These are phyloP conservation scores for Boletus rubropictus DNA, from an alignment of 768 basidiomycete species.

Conservation along the genomic window DNA sequence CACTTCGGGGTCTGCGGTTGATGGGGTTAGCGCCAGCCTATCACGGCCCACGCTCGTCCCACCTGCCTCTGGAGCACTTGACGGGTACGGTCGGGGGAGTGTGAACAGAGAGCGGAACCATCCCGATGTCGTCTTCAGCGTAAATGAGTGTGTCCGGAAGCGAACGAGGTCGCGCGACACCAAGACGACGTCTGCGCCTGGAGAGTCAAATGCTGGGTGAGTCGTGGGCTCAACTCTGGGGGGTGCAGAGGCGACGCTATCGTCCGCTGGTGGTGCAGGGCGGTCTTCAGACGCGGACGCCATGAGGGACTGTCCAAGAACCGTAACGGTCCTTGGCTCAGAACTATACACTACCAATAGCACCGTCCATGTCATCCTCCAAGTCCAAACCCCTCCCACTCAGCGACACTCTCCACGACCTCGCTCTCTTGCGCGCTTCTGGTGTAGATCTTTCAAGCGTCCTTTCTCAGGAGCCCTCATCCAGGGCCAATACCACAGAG, in stretches of 20 bases:
- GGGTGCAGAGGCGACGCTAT: not conserved
- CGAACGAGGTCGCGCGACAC: conserved; percentile 42
- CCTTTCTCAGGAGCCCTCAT: conserved; percentile 14
- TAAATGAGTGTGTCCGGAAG: conserved; percentile 56
- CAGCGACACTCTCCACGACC: conserved; percentile 57
- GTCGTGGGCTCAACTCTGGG: conserved; percentile 18
- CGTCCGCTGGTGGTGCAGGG: not conserved
- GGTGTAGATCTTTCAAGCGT: conserved; percentile 37
- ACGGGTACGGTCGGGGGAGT: conserved; percentile 38
- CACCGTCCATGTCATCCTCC: conserved; percentile 28
- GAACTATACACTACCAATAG: no score
- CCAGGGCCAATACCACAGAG: conserved; percentile 2
- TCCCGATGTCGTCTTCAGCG: conserved; percentile 55
- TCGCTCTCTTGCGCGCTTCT: conserved; percentile 63
- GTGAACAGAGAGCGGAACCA: conserved; percentile 55
- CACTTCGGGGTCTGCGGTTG: conserved; percentile 25
- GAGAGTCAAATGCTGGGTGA: conserved; percentile 48
- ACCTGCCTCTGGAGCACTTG: not conserved
- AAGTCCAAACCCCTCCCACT: conserved; percentile 47
- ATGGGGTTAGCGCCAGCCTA: conserved; percentile 9
- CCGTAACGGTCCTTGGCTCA: not conserved
- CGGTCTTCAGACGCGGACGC: conserved; percentile 13
- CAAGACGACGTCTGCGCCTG: conserved; percentile 52
- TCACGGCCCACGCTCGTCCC: not conserved
- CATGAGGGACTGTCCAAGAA: conserved; percentile 8